These are phyloP conservation scores for Prunella vulgaris DNA, from an alignment of 257 asterid genomes.

Conservation along the genomic window DNA sequence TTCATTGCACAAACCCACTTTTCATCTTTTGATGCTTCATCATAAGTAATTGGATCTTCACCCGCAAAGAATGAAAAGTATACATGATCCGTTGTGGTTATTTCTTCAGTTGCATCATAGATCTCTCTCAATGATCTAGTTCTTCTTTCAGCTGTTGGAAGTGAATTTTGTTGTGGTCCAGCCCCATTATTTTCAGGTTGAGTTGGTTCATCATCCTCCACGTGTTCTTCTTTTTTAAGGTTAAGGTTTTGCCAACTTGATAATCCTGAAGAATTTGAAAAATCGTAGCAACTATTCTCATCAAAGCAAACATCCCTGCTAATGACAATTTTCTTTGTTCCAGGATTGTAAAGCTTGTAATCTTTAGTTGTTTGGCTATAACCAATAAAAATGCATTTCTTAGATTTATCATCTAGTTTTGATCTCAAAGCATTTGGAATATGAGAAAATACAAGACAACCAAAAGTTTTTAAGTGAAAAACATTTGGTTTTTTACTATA, in stretches of 20 bases:
- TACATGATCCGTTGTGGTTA: background rate
- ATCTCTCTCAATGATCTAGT: no score
- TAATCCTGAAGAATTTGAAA: background rate
- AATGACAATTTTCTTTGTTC: background rate
- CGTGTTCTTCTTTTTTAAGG: no score
- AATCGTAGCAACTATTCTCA: background rate
- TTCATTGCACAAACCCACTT: no score
- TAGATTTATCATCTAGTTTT: constrained; percentile 7
- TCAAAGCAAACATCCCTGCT: background rate
- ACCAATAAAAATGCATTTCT: background rate
- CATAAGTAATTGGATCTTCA: background rate
- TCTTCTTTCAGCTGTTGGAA: no score
- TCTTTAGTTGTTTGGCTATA: background rate
- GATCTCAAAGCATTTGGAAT: background rate
- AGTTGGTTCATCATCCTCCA: no score
- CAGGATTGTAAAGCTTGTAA: background rate
- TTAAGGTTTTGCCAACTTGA: no score
- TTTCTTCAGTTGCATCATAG: no score
- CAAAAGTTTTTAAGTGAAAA: background rate
- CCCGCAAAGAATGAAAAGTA: background rate
- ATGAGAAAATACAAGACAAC: background rate
- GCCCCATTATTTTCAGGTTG: no score
- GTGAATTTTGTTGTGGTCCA: no score
- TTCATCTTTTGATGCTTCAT: background rate
- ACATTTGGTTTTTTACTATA: background rate